Evolutionary conservation across 2,329 filamentous ascomycete genomes (phyloP).

Genomic region (Fusarium secorum): DNA sequence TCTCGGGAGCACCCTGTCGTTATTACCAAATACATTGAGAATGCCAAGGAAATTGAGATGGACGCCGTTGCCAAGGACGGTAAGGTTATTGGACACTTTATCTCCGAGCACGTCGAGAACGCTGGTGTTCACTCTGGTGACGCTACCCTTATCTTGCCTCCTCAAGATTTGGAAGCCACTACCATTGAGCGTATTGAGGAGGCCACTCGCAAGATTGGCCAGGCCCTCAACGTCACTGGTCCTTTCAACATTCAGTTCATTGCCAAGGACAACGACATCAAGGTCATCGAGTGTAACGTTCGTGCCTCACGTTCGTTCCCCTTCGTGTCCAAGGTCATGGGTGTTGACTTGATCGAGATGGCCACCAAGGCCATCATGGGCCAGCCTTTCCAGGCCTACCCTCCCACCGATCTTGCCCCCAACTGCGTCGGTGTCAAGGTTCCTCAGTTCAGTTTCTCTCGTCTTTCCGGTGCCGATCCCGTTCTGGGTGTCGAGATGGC

Average conservation of each 20-base stretch:
- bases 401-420: constrained; percentile 74
- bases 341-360: constrained; percentile 97
- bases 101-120: constrained; percentile 98
- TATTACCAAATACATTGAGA: constrained; percentile 99
- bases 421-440: constrained; percentile 97
- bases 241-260: constrained; percentile 99
- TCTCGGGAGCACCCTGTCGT: constrained; percentile 96
- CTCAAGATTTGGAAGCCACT: constrained; percentile 88
- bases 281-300: constrained; percentile 99
- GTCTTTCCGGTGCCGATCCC: constrained; percentile 93
- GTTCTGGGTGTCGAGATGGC: constrained; percentile 99
- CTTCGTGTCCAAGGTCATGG: constrained; percentile 98
- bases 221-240: constrained; percentile 92
- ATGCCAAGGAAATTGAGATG: constrained; percentile 99
- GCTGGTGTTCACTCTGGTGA: constrained; percentile 98
- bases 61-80: constrained; percentile 94
- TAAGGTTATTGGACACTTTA: constrained; percentile 91
- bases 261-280: constrained; percentile 99
- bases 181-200: constrained; percentile 93
- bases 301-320: constrained; percentile 96
- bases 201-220: constrained; percentile 93
- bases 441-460: constrained; percentile 98
- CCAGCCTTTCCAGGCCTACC: constrained; percentile 82
- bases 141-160: constrained; percentile 92
- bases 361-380: constrained; percentile 96